phyloP scores from a whole-genome alignment of 2,329 filamentous ascomycete species.

The Rosellinia necatrix region DNA sequence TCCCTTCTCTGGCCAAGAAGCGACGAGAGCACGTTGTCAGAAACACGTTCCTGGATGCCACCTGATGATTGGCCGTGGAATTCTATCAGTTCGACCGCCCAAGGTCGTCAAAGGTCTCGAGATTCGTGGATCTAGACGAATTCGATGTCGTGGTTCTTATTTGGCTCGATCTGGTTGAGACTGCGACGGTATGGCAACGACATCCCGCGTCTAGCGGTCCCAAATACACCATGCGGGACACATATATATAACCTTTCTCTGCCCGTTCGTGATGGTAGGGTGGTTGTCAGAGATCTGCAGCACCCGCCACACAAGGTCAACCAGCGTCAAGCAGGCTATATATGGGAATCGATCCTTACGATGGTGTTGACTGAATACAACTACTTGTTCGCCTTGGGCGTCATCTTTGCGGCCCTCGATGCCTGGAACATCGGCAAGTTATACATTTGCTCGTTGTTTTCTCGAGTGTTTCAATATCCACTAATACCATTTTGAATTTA shows the following conservation, averaged over 20 bases:
- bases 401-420: conserved; percentile 68
- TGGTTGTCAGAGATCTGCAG: background rate
- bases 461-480: too few species aligned
- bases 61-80: background rate
- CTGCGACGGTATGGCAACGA: background rate
- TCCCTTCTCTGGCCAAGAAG: background rate
- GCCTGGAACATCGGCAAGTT: conserved; percentile 66
- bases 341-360: conserved; percentile 1
- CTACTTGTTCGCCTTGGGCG: conserved; percentile 67
- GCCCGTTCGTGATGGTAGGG: background rate
- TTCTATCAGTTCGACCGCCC: background rate
- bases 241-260: background rate
- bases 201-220: background rate
- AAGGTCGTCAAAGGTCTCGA: background rate
- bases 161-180: background rate
- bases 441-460: too few species aligned
- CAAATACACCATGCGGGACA: too few species aligned
- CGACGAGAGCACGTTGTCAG: background rate
- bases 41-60: background rate
- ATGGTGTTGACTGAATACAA: conserved; percentile 57
- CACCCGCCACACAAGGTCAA: background rate
- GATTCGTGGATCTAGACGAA: background rate
- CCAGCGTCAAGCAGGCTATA: background rate
- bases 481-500: conserved; percentile 18
- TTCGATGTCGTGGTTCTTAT: background rate